phyloP scores from a whole-genome alignment of 345 rosid genomes.

The Eucalyptus erythrocorys region DNA sequence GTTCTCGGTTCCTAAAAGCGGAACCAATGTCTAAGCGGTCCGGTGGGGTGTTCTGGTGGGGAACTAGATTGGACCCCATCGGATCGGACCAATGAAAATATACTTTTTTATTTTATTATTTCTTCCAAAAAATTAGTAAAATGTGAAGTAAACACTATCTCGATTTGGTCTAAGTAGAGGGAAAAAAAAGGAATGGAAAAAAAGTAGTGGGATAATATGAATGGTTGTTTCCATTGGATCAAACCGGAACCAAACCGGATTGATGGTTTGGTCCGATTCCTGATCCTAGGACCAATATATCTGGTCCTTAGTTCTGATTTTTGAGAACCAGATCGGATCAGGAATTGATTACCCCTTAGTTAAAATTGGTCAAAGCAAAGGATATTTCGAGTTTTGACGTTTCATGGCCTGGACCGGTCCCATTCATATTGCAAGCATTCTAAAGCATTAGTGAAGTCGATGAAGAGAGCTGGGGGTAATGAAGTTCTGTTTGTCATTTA shows the following conservation, averaged over 20 bases:
- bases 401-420: background rate
- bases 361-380: background rate
- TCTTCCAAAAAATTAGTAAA: no score
- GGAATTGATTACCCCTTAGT: rapidly evolving
- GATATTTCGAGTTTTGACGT: background rate
- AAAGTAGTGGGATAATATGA: no score
- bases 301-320: rapidly evolving
- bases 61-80: rapidly evolving
- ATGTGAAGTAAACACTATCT: no score
- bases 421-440: background rate
- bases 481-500: background rate
- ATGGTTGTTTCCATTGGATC: no score
- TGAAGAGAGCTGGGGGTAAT: background rate
- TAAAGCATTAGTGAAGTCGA: background rate
- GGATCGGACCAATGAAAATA: rapidly evolving
- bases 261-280: rapidly evolving
- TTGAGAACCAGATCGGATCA: rapidly evolving
- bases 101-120: no score
- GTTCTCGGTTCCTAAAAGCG: no score
- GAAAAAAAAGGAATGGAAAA: no score
- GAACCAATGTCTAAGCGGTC: rapidly evolving
- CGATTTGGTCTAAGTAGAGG: no score
- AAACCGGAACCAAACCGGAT: rapidly evolving
- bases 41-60: no score
- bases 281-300: no score